Conservation (phyloP, 2,329 filamentous ascomycete genomes). For the Cercospora sp. region DNA sequence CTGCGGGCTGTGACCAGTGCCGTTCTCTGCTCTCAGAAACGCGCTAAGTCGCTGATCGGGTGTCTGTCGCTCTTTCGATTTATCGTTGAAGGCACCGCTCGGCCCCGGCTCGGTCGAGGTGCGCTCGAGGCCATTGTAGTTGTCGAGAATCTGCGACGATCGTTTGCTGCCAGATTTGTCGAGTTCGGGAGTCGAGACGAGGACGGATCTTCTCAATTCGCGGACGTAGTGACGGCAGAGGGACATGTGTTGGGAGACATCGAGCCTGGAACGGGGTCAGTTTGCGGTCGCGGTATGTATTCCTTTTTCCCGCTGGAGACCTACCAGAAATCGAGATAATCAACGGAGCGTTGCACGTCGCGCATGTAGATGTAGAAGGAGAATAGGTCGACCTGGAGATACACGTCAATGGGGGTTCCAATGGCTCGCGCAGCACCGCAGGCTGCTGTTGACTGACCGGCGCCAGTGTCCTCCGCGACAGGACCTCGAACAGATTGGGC, state of each 20-base stretch:
- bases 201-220: conserved; percentile 86
- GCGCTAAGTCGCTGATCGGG: conserved; percentile 89
- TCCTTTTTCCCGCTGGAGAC: conserved; percentile 35
- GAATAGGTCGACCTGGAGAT: conserved; percentile 74
- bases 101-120: conserved; percentile 38
- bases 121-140: conserved; percentile 53
- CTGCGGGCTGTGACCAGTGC: conserved; percentile 50
- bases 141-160: conserved; percentile 74
- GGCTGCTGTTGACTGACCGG: conserved; percentile 48
- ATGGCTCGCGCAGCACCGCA: neutral
- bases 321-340: conserved; percentile 98
- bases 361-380: conserved; percentile 99
- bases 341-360: conserved; percentile 95
- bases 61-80: conserved; percentile 54
- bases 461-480: conserved; percentile 89
- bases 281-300: neutral
- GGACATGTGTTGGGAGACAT: conserved; percentile 98
- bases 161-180: conserved; percentile 77
- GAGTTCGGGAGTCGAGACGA: conserved; percentile 87
- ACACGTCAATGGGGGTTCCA: conserved; percentile 9
- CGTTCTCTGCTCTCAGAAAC: conserved; percentile 61
- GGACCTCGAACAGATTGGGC: conserved; percentile 91
- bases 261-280: conserved; percentile 66
- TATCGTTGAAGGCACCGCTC: conserved; percentile 42
- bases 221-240: conserved; percentile 96